These are phyloP conservation scores for Phanerodontia chrysosporium DNA, from an alignment of 768 basidiomycete species.

Conservation along the genomic window DNA sequence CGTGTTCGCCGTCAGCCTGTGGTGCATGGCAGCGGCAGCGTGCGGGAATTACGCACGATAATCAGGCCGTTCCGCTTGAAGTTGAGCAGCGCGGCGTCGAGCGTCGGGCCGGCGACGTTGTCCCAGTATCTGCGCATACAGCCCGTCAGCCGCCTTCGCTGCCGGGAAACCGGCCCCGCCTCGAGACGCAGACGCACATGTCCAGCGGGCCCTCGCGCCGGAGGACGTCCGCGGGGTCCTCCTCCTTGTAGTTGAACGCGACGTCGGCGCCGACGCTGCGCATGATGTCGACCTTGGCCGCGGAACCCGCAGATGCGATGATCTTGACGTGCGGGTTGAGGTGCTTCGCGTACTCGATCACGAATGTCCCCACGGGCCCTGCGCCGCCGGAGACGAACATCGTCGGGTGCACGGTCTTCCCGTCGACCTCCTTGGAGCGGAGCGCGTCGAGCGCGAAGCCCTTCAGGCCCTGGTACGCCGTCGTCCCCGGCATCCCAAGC, in stretches of 20 bases:
- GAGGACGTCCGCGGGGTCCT: constrained; percentile 43
- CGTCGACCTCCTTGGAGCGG: constrained; percentile 8
- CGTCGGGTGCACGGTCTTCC: constrained; percentile 29
- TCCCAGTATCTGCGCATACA: constrained; percentile 8
- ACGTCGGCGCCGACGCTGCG: constrained; percentile 54
- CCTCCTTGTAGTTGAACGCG: constrained; percentile 66
- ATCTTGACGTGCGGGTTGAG: constrained; percentile 41
- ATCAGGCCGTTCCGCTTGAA: background rate
- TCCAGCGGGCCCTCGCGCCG: constrained; percentile 49
- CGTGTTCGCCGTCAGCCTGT: background rate
- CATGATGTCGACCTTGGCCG: constrained; percentile 60
- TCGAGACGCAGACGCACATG: constrained; percentile 27
- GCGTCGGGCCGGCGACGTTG: constrained; percentile 6
- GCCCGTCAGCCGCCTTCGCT: background rate
- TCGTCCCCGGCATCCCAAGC: constrained; percentile 16
- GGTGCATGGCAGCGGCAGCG: background rate
- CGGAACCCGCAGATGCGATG: constrained; percentile 61
- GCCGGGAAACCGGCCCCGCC: no score
- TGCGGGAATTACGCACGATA: background rate
- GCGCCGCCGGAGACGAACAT: constrained; percentile 42
- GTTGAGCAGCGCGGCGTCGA: constrained; percentile 3
- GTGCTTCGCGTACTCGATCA: constrained; percentile 34
- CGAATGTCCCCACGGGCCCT: constrained; percentile 54
- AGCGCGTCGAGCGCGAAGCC: constrained; percentile 24
- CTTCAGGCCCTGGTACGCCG: constrained; percentile 35